A percentile compares a stretch with the other conserved stretches of the same genome.
These are phyloP conservation scores for Pseudevernia furfuracea DNA, from an alignment of 495 filamentous ascomycete genomes.

Conservation along the genomic window DNA sequence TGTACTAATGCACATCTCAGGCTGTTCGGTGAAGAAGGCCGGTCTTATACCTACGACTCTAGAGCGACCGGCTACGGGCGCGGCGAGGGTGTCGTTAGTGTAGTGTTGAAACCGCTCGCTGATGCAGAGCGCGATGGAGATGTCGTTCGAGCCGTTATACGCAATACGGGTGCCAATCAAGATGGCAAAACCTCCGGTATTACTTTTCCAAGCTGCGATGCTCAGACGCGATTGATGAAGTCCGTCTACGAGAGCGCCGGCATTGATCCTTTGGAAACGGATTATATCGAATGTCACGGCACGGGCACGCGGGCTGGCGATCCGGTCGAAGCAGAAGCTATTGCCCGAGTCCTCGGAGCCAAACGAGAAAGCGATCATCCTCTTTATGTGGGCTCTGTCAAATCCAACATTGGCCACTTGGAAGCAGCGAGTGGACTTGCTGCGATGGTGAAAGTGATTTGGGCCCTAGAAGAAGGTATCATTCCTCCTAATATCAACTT, in stretches of 20 bases:
- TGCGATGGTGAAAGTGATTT: slow-evolving; percentile 36
- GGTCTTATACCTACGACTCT: slow-evolving; percentile 36
- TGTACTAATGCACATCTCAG: slow-evolving; percentile 17
- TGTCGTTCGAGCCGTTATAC: slow-evolving; percentile 34
- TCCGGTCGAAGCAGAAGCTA: slow-evolving; percentile 31
- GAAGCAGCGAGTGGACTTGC: slow-evolving; percentile 41
- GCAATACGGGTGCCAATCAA: slow-evolving; percentile 32
- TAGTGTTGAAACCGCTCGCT: not conserved
- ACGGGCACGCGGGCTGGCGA: slow-evolving; percentile 33
- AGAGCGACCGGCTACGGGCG: slow-evolving; percentile 30
- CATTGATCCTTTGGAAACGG: slow-evolving; percentile 34
- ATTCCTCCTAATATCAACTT: slow-evolving; percentile 38
- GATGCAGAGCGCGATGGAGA: slow-evolving; percentile 36
- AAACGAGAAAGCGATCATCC: slow-evolving; percentile 24
- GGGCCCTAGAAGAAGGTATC: slow-evolving; percentile 37
- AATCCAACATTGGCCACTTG: slow-evolving; percentile 41
- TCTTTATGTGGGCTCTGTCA: slow-evolving; percentile 36
- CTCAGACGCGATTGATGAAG: no score
- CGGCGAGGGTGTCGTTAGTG: slow-evolving; percentile 33
- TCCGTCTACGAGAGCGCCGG: slow-evolving; percentile 35
- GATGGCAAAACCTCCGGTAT: slow-evolving; percentile 48
- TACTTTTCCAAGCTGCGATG: slow-evolving; percentile 34
- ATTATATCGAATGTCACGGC: slow-evolving; percentile 37
- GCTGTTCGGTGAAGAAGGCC: slow-evolving; percentile 19
- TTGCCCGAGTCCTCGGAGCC: slow-evolving; percentile 35